Evolutionary conservation across 1,284 basidiomycete genomes (phyloP), one percentile per base, ranked within the genome.

Genomic region (Papiliotrema nemorosa): DNA sequence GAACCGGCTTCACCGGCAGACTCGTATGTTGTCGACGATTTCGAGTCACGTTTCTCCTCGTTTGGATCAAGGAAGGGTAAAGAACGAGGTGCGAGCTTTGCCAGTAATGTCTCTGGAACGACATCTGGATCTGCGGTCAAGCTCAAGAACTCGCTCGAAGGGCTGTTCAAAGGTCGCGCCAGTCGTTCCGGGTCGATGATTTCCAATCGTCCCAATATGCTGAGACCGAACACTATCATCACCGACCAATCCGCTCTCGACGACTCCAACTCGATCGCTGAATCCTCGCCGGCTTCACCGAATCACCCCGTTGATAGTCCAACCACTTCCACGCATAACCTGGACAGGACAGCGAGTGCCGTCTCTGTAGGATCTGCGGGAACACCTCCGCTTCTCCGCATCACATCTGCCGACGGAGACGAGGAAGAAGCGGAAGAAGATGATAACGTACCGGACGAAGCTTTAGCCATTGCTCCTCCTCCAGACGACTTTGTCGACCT

Each of bases 51-150:
- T 9, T 29, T 31, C n/a, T 39, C 39, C 13, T 47, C 49, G 4
- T 31, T 52, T 3, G 52, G 49, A 3, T 64, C 65, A 5, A 27
- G 57, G 24, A 69, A 66, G 50, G 67, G 63, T 22, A 70, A 67
- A 47, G 69, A 72, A 40, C 55, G 67, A 18, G 60, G 67, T 0
- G 49, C 60, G 37, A 69, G 64, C 47, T 52, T 66, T 18, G 53
- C 56, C 21, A 67, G 64, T 44, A 47, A 46, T 3, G 59, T 54
- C 16, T 68, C 68, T 0, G 68, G 67, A 13, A 34, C 16, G 4
- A 42, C 48, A 3, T 49, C 57, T 5, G 44, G 42, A 18, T 45
- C 29, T n/a, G 57, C 49, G 3, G 20, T 56, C 25, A 58, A 56
- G 40, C 39, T 66, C 9, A 59, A 60, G 48, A 57, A 52, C 41